phyloP scores from a whole-genome alignment of 139 green algal species.

The Micractinium sp. region DNA sequence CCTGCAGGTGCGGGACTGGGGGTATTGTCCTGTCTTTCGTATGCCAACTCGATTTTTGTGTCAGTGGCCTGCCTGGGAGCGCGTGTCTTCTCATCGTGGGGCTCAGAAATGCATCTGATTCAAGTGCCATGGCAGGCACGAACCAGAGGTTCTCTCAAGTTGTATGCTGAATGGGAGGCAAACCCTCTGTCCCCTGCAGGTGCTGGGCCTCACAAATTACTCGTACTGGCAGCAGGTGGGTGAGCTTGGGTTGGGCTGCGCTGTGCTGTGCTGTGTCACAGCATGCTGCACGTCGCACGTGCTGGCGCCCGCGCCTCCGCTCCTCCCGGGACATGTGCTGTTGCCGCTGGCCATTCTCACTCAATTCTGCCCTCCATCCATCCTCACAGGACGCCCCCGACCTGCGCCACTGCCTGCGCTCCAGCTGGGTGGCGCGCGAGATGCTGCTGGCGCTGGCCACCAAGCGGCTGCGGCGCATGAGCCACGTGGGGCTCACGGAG shows the following conservation, averaged over 20 bases:
- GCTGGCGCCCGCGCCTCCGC: too few species aligned
- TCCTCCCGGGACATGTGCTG: too few species aligned
- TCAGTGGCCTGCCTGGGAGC: background rate
- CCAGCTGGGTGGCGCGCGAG: background rate
- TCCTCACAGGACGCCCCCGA: slow-evolving; percentile 32
- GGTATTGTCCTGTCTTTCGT: background rate
- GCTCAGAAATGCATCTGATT: too few species aligned
- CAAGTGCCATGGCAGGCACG: too few species aligned
- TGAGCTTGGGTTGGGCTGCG: background rate
- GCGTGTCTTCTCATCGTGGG: too few species aligned
- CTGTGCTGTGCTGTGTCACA: too few species aligned
- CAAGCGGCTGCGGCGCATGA: slow-evolving; percentile 56
- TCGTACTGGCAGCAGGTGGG: slow-evolving; percentile 66
- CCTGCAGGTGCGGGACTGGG: slow-evolving; percentile 80
- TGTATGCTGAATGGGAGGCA: too few species aligned
- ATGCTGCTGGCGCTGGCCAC: slow-evolving; percentile 56
- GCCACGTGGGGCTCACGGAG: slow-evolving; percentile 80
- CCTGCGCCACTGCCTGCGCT: slow-evolving; percentile 65
- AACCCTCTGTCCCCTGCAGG: slow-evolving; percentile 60
- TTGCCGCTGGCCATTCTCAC: too few species aligned
- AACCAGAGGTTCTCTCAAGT: too few species aligned
- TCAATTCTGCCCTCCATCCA: background rate
- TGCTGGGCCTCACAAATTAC: slow-evolving; percentile 89
- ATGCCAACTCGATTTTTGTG: background rate
- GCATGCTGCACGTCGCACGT: background rate